Base-by-base conservation (phyloP, 495 filamentous ascomycete species). In the Neurospora sp. region DNA sequence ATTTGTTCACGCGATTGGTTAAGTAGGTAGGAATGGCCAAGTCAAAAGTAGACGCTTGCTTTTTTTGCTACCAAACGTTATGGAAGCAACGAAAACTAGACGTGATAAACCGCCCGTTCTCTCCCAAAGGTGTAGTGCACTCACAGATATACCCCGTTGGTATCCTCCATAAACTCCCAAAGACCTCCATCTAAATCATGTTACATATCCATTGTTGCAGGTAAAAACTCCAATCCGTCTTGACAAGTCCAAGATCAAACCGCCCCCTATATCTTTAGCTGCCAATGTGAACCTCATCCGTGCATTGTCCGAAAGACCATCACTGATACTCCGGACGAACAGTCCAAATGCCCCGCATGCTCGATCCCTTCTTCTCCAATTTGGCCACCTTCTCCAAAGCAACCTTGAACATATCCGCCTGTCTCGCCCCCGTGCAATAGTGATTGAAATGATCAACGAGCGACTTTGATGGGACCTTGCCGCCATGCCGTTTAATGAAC, bases 391-490 rank as follows among this genome's bases (percentile, higher is more conserved):
- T 80, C 9, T 81, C 76, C 40, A 89, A 75, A 14, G 85, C 86
- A 39, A 73, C 38, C 80, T 85, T 88, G 76, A 89, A 88, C 71
- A 82, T 79, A 20, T 78, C 77, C 5, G 81, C 84, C 77, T 86
- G 83, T 41, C 78, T 77, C 4, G 75, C 71, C 0, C 78, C 81
- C 20, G 74, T 77, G 71, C 85, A 89, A 73, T 88, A 88, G 59
- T 78, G 84, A 69, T 84, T 86, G 73, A 89, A 97, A 74, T 96
- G 92, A 76, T 95, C 90, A 27, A 96, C 89, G 74, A 97, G 81
- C 81, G 90, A 85, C 82, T 94, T 91, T 20, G 90, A 93, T 37
- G 90, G 88, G 8, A 90, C 92, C 16, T 86, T 83, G 1, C 93
- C 93, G 3, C 90, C 91, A 72, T 95, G 93, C 16, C 86, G 80